Base-by-base conservation (phyloP, 306 rosid species). In the Canavalia ensiformis region DNA sequence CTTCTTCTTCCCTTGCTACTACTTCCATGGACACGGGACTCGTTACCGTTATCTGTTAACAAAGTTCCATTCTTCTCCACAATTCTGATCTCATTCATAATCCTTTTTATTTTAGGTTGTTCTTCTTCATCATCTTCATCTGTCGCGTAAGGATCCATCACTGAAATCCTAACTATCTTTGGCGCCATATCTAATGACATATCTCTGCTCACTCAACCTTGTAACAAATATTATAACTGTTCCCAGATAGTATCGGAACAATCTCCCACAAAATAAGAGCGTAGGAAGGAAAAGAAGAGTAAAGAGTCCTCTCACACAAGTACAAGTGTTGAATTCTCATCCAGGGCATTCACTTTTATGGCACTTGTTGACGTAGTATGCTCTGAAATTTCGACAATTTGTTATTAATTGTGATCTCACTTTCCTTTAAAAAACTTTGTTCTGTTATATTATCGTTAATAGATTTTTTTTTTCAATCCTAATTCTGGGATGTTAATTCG, bases 81-180 rank as follows among this genome's bases (percentile, higher is more conserved):
- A 6, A 81, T 8, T 42, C 42, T 64, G 70, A 94, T 81, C 82
- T 94, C 93, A 30, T 85, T 79, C 10, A 94, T 82, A 1, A 90
- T 74, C 6, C 84, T 83, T 88, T 85, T 91, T 29, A 66, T 88
- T 79, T 88, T 80, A 25, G n/a, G 71, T 0, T 85, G 84, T 2
- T 87, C 91, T 0, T 86, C 92, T 4, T 91, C 97, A 0, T 89
- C 98, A 31, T 65, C 70, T n/a, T 68, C 92, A 45, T 94, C 98
- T 0, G 98, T 94, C 10, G 97, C 98, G 13, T 90, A 84, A 0
- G 90, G 88, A 78, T 94, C 97, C 0, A 86, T 88, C 1, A 90
- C 75, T 0, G 92, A 83, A 34, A 94, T 86, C 68, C 97, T 76
- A 1, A 94, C 86, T 2, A 86, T 44, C 49, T 52, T 72, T 4